phyloP scores from a whole-genome alignment of 2,329 filamentous ascomycete species.

The Xylaria sp. region DNA sequence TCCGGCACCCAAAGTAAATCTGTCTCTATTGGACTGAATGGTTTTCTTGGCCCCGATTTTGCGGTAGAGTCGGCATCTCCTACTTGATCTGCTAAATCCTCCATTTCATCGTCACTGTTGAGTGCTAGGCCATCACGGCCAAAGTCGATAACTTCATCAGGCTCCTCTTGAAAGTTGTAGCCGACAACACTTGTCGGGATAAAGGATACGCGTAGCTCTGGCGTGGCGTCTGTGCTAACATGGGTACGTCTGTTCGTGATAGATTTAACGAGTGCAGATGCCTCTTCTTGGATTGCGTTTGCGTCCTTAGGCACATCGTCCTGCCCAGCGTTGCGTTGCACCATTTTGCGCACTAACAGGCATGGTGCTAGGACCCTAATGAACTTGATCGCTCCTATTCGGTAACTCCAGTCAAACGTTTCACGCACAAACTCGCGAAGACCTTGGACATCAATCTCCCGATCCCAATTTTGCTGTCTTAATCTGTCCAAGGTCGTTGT shows the following conservation, averaged over 20 bases:
- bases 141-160: conserved; percentile 65
- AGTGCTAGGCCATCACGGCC: conserved; percentile 66
- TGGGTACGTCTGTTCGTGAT: conserved; percentile 77
- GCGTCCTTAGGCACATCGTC: conserved; percentile 44
- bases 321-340: conserved; percentile 51
- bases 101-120: conserved; percentile 74
- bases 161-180: conserved; percentile 78
- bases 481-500: conserved; percentile 65
- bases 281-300: conserved; percentile 54
- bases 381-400: conserved; percentile 83
- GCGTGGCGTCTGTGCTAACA: conserved; percentile 76
- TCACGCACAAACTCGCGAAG: conserved; percentile 80
- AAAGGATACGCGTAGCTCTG: conserved; percentile 83
- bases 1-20: conserved; percentile 77
- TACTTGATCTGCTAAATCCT: conserved; percentile 49
- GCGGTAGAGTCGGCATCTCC: conserved; percentile 38
- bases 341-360: conserved; percentile 72
- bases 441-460: conserved; percentile 69
- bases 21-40: conserved; percentile 72
- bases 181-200: conserved; percentile 80
- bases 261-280: conserved; percentile 67
- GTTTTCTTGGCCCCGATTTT: conserved; percentile 48
- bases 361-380: conserved; percentile 82
- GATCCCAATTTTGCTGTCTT: conserved; percentile 67
- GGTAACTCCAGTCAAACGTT: conserved; percentile 86